Evolutionary conservation across 2,329 filamentous ascomycete species (phyloP), one percentile per base, ranked within the genome.

Genomic region (Aspergillus costaricaensis): DNA sequence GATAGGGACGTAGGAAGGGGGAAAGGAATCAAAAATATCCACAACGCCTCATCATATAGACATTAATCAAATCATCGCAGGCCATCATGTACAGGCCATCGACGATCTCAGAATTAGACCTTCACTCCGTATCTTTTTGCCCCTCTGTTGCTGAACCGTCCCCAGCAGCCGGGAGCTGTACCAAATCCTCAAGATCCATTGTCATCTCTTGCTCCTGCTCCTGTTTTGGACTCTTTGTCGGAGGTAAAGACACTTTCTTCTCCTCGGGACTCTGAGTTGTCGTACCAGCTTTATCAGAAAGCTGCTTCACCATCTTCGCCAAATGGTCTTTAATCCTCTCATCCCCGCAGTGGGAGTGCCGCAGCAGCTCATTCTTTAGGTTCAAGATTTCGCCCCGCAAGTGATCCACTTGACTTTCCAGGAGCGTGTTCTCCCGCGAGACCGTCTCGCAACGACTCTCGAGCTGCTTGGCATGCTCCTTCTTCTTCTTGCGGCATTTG

Each of bases 401-500:
- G 1, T 68, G 69, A 1, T 72, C 70, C 19, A 78, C 74, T 59
- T 77, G 71, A 5, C 64, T 51, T 25, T 71, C 65, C 4, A 80
- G 68, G 9, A 59, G 36, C 19, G 69, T 65, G 48, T 74, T 76
- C 55, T 72, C 72, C 23, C 73, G 68, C 5, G 74, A 75, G 17
- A 76, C 70, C 47, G 76, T 72, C 25, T 75, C 43, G 61, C 68
- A 77, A 2, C 66, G 68, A 10, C 59, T 73, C 64, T 86, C 83
- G 14, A 86, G 79, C 39, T 77, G 69, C 58, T 81, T 76, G 38
- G 81, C 83, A 67, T 84, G 83, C 62, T 83, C 82, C 72, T 86
- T 86, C 74, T 86, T 86, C 77, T 86, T 86, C 67, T 83, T 81
- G n/a, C 85, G 81, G 70, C 85, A 87, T 65, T 86, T 87, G 70